phyloP scores from a whole-genome alignment of 176 grass and related monocot species.

The Juncus inflexus region DNA sequence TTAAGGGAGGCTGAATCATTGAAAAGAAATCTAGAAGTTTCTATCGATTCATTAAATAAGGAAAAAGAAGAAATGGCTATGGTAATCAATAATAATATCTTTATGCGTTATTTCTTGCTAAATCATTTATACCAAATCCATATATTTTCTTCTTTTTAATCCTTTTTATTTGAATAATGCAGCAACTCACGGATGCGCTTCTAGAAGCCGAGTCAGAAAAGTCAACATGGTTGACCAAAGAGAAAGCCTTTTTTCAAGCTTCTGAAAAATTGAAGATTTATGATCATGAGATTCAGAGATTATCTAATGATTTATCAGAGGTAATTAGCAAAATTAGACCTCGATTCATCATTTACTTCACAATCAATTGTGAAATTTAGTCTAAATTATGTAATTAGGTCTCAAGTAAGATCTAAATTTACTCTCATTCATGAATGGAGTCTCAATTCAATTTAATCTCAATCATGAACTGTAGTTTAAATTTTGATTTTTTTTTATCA shows the following conservation, averaged over 20 bases:
- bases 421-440: neutral
- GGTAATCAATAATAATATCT: conserved; percentile 34
- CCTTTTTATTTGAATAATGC: conserved; percentile 31
- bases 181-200: conserved; percentile 91
- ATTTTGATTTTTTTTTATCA: conserved; percentile 12
- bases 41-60: conserved; percentile 45
- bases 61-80: conserved; percentile 90
- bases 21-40: conserved; percentile 42
- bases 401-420: too few species aligned
- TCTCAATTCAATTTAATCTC: too few species aligned
- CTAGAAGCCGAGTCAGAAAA: conserved; percentile 79
- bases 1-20: conserved; percentile 47
- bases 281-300: conserved; percentile 44
- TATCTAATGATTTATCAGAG: conserved; percentile 67
- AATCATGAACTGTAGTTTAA: too few species aligned
- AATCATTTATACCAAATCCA: neutral
- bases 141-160: neutral
- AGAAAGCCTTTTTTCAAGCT: conserved; percentile 50
- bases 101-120: conserved; percentile 12
- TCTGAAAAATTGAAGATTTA: conserved; percentile 44
- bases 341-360: too few species aligned
- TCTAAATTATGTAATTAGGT: too few species aligned
- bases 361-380: too few species aligned
- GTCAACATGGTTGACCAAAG: conserved; percentile 51
- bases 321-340: conserved; percentile 31